Conservation (phyloP, 2,329 filamentous ascomycete species). For the Aspergillus tamarii region DNA sequence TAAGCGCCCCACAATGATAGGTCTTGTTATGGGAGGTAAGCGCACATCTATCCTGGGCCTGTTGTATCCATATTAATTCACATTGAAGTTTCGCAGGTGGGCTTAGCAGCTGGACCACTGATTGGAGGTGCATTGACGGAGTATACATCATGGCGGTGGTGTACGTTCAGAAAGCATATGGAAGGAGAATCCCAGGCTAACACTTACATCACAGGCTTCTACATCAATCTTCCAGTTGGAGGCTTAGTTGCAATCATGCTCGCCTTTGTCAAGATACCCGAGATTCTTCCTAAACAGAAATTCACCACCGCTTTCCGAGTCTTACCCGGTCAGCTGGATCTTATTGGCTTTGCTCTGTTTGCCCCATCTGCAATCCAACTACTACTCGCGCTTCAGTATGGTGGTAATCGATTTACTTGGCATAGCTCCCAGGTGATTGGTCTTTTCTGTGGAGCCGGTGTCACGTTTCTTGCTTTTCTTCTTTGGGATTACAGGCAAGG, state of each 20-base stretch:
- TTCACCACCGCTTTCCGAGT: not conserved
- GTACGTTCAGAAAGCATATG: not conserved
- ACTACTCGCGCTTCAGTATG: constrained; percentile 53
- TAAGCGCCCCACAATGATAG: not conserved
- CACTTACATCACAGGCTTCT: constrained; percentile 24
- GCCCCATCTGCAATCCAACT: constrained; percentile 45
- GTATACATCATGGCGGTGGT: constrained; percentile 52
- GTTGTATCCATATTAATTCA: too few species aligned
- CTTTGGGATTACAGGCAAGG: constrained; percentile 40
- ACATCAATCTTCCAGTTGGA: constrained; percentile 32
- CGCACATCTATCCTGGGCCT: too few species aligned
- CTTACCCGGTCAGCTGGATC: constrained; percentile 40
- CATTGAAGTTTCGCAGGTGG: constrained; percentile 32
- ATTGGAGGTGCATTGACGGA: constrained; percentile 52
- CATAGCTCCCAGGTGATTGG: constrained; percentile 48
- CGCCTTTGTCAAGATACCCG: constrained; percentile 32
- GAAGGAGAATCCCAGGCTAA: too few species aligned
- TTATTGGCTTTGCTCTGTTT: constrained; percentile 45
- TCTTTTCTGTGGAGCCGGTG: constrained; percentile 48
- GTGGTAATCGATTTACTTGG: constrained; percentile 44
- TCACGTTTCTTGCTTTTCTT: constrained; percentile 41
- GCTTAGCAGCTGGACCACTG: constrained; percentile 52
- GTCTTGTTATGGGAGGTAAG: too few species aligned
- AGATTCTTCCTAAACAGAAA: not conserved
- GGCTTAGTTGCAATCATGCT: constrained; percentile 25